phyloP scores from a whole-genome alignment of 345 rosid species.

The Citrus australasica region DNA sequence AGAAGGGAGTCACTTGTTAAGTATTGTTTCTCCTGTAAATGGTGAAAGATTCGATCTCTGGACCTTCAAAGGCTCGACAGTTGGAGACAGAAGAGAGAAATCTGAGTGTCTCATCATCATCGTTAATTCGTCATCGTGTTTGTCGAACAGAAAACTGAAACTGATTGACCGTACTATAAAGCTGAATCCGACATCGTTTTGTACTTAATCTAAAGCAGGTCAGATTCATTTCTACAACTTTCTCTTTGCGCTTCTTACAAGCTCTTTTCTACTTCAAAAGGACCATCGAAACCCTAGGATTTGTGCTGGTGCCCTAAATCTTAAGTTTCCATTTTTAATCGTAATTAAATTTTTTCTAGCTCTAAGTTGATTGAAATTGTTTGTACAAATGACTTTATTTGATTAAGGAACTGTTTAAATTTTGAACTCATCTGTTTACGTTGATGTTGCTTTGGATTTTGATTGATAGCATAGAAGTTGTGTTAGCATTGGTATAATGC shows the following conservation, averaged over 20 bases:
- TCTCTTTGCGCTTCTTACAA: background rate
- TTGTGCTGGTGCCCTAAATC: constrained; percentile 9
- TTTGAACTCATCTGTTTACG: background rate
- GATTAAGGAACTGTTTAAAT: background rate
- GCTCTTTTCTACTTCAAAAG: background rate
- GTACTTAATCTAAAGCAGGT: constrained; percentile 2
- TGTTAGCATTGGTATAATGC: constrained; percentile 3
- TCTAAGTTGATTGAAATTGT: background rate
- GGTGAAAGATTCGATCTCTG: constrained; percentile 26
- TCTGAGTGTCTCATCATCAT: constrained; percentile 11
- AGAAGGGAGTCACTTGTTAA: background rate
- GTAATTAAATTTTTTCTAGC: background rate
- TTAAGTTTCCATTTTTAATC: background rate
- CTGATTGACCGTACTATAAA: background rate
- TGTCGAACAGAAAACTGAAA: constrained; percentile 2
- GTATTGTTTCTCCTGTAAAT: background rate
- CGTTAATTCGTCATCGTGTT: constrained; percentile 5
- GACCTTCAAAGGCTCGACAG: constrained; percentile 2
- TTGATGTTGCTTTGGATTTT: constrained; percentile 5
- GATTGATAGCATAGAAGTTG: background rate
- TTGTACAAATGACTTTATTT: background rate
- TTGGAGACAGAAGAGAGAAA: constrained; percentile 8
- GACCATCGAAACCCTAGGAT: constrained; percentile 15
- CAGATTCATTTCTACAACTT: constrained; percentile 14
- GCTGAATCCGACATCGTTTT: constrained; percentile 2